Evolutionary conservation across 139 green algal genomes (phyloP).

Genomic region (Chlamydomonas incerta): DNA sequence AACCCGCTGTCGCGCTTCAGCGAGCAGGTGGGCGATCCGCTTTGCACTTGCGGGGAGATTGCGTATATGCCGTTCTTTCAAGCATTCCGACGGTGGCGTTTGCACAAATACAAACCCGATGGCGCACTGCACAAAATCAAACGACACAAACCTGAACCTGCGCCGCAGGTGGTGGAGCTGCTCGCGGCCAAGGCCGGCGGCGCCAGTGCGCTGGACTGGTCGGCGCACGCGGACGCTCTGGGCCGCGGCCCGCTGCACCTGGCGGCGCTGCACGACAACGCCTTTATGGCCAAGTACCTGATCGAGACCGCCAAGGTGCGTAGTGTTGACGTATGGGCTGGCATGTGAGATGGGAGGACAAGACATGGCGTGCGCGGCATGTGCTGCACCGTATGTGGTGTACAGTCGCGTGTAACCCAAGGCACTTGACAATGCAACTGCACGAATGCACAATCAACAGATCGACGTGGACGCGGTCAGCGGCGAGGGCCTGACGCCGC

Average conservation of each 20-base stretch:
- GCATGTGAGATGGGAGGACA: too few species aligned
- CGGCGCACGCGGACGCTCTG: not conserved
- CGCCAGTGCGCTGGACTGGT: conserved; percentile 25
- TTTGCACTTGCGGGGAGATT: too few species aligned
- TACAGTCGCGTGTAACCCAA: too few species aligned
- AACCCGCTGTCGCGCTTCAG: conserved; percentile 33
- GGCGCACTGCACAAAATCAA: too few species aligned
- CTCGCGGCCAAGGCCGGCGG: conserved; percentile 1
- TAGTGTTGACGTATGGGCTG: too few species aligned
- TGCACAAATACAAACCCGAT: too few species aligned
- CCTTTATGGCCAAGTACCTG: conserved; percentile 27
- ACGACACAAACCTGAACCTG: too few species aligned
- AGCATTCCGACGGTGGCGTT: too few species aligned
- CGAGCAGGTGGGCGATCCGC: not conserved
- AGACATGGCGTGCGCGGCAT: too few species aligned
- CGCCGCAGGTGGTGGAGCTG: not conserved
- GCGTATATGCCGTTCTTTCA: too few species aligned
- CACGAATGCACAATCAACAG: not conserved
- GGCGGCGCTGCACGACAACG: conserved; percentile 50
- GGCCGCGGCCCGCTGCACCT: conserved; percentile 47
- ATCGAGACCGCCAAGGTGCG: conserved; percentile 1
- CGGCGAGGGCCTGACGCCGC: not conserved
- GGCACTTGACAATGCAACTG: too few species aligned
- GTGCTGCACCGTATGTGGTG: too few species aligned
- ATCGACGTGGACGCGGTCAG: not conserved